Conservation (phyloP, 148 eudicot genomes). For the Beta vulgaris region DNA sequence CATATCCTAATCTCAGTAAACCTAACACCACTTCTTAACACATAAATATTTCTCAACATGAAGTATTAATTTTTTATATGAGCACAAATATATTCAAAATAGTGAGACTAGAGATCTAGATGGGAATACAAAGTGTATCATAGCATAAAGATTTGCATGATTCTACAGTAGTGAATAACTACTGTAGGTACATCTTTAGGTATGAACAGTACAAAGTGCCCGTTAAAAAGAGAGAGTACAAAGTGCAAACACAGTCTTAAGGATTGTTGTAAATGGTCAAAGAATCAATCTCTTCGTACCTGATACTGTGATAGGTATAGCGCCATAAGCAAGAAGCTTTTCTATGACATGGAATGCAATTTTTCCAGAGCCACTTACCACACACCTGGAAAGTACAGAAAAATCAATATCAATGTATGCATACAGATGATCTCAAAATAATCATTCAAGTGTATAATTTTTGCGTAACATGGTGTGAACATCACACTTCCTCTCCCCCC, state of each 20-base stretch:
- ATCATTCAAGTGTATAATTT: background rate
- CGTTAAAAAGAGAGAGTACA: background rate
- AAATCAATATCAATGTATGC: background rate
- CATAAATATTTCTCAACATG: background rate
- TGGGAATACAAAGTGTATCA: background rate
- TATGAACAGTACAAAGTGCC: background rate
- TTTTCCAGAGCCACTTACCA: conserved; percentile 98
- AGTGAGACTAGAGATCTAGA: too few species aligned
- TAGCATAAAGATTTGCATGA: background rate
- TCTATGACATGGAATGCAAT: conserved; percentile 95
- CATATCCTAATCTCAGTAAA: conserved; percentile 7
- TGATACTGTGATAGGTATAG: conserved; percentile 89
- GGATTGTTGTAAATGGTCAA: conserved; percentile 9
- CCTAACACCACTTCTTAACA: background rate
- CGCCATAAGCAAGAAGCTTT: conserved; percentile 90
- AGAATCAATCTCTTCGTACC: conserved; percentile 43
- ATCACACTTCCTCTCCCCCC: background rate
- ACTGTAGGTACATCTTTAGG: background rate
- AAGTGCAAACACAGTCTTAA: background rate
- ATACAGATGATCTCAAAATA: background rate
- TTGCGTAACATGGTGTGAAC: background rate
- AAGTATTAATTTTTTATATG: too few species aligned
- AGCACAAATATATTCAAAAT: too few species aligned
- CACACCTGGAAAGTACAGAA: conserved; percentile 60
- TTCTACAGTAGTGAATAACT: background rate